Percentiles rank a stretch among this genome's conserved stretches.
phyloP scores from a whole-genome alignment of 2,329 filamentous ascomycete genomes.

The Trichoderma sp. region DNA sequence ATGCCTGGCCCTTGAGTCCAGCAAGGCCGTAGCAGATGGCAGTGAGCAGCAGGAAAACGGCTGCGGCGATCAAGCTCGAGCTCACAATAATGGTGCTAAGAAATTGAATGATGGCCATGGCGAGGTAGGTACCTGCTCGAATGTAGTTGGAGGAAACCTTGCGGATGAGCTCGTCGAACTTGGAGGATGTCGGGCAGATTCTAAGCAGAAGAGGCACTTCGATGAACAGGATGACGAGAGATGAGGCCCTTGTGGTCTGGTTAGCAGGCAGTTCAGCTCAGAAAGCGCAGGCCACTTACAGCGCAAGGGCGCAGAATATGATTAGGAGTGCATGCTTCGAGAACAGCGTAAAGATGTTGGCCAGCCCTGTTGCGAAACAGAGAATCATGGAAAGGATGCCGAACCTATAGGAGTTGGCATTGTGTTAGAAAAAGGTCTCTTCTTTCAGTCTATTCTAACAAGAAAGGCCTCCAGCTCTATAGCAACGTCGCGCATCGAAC shows the following conservation, averaged over 20 bases:
- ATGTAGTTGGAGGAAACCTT: constrained; percentile 95
- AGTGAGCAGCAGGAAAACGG: constrained; percentile 76
- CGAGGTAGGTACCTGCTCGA: constrained; percentile 82
- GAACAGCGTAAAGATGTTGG: constrained; percentile 63
- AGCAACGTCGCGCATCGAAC: not conserved
- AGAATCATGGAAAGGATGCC: constrained; percentile 71
- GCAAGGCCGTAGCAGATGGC: constrained; percentile 79
- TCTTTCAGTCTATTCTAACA: not conserved
- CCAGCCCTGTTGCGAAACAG: constrained; percentile 68
- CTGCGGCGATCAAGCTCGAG: constrained; percentile 82
- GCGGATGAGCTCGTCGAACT: constrained; percentile 88
- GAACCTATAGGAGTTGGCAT: constrained; percentile 52
- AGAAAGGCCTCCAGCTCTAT: not conserved
- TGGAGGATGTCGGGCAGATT: constrained; percentile 92
- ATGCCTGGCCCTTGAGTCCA: constrained; percentile 78
- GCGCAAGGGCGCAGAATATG: constrained; percentile 54
- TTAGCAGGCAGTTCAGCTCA: constrained; percentile 2
- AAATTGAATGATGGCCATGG: constrained; percentile 84
- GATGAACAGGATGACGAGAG: constrained; percentile 77
- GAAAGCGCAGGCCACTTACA: constrained; percentile 47
- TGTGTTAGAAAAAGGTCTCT: not conserved
- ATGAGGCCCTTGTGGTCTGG: constrained; percentile 56
- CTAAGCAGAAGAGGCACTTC: constrained; percentile 93
- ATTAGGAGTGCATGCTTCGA: constrained; percentile 43
- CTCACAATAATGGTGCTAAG: constrained; percentile 67